These are phyloP conservation scores for Macadamia tetraphylla DNA, from an alignment of 164 flowering plant species.

Conservation along the genomic window DNA sequence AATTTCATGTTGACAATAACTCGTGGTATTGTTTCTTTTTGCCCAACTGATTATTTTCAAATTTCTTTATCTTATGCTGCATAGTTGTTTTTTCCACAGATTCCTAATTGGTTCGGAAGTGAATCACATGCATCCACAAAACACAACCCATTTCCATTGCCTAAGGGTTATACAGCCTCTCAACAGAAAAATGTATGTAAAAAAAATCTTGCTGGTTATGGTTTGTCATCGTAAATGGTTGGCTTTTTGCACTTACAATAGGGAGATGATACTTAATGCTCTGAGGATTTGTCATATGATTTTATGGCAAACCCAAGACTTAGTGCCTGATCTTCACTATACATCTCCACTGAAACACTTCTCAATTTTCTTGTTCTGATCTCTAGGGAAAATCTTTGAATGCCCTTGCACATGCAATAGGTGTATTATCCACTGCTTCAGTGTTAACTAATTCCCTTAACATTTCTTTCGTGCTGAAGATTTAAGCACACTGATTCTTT, in stretches of 20 bases:
- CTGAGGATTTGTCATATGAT: too few species aligned
- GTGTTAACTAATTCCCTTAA: background rate
- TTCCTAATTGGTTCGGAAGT: constrained; percentile 76
- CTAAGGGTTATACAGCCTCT: constrained; percentile 64
- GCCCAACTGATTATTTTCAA: too few species aligned
- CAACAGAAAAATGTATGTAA: constrained; percentile 77
- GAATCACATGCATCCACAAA: constrained; percentile 58
- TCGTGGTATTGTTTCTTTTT: too few species aligned
- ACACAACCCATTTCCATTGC: constrained; percentile 80
- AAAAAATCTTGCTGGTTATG: background rate
- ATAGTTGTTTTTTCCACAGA: constrained; percentile 36
- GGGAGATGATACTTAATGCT: too few species aligned
- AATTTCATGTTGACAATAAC: background rate
- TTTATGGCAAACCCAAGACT: too few species aligned
- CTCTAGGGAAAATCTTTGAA: background rate
- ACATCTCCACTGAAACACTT: background rate
- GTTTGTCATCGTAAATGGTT: background rate
- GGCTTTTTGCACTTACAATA: background rate
- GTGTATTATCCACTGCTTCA: background rate
- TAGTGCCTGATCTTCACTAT: too few species aligned
- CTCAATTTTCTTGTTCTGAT: background rate
- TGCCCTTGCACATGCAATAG: background rate
- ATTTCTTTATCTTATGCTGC: background rate
- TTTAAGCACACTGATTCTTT: constrained; percentile 5
- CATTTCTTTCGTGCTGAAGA: background rate